Evolutionary conservation across 345 rosid genomes (phyloP).

Genomic region (Lepidium sativum): DNA sequence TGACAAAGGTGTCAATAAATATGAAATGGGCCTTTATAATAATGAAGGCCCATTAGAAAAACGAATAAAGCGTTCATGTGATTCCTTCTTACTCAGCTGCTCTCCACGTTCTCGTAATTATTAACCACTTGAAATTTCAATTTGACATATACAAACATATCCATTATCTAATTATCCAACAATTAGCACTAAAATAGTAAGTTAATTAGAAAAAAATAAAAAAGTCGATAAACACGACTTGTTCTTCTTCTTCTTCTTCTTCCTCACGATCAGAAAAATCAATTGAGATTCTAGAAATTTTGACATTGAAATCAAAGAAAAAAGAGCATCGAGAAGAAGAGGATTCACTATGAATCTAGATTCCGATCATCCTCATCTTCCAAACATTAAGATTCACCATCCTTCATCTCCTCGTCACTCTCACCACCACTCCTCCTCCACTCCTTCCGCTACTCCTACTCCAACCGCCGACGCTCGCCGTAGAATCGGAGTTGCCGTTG

Average conservation of each 20-base stretch:
- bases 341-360: constrained; percentile 22
- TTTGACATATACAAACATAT: not conserved
- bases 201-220: not conserved
- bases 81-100: not conserved
- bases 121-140: not conserved
- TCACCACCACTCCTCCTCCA: constrained; percentile 33
- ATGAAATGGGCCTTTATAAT: not conserved
- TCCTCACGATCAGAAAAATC: not conserved
- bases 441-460: constrained; percentile 43
- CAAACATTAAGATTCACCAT: constrained; percentile 70
- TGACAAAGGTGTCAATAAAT: no score
- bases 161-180: constrained; percentile 22
- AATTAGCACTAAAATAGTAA: not conserved
- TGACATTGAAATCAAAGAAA: not conserved
- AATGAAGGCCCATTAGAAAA: not conserved
- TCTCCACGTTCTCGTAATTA: constrained; percentile 13
- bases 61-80: not conserved
- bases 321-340: not conserved
- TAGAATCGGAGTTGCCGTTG: constrained; percentile 87
- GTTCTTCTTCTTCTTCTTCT: constrained; percentile 4
- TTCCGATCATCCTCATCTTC: constrained; percentile 55
- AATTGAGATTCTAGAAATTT: not conserved
- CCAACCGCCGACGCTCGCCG: constrained; percentile 87
- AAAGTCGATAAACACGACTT: not conserved
- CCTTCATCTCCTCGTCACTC: constrained; percentile 33